phyloP scores from a whole-genome alignment of 345 rosid species.

The Leavenworthia alabamica region DNA sequence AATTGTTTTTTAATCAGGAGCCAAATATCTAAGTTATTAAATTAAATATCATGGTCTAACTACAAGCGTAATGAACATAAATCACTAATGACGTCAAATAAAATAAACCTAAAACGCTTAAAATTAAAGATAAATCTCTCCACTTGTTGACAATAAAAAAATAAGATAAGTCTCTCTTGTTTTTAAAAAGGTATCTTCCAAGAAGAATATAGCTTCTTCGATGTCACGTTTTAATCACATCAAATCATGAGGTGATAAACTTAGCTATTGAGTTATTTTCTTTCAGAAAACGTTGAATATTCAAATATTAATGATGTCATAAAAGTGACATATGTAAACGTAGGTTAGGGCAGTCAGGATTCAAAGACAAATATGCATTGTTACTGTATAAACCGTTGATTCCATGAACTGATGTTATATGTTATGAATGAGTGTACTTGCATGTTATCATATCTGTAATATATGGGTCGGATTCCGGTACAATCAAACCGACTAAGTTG shows the following conservation, averaged over 20 bases:
- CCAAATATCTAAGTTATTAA: background rate
- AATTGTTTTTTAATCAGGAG: conserved; percentile 3
- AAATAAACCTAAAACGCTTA: background rate
- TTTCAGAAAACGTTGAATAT: background rate
- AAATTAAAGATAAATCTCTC: background rate
- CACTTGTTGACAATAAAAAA: background rate
- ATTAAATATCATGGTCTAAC: background rate
- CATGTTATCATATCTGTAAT: background rate
- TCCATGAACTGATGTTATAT: background rate
- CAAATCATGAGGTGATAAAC: conserved; percentile 11
- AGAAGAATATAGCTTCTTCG: background rate
- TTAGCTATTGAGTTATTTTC: background rate
- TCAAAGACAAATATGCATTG: background rate
- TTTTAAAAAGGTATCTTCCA: background rate
- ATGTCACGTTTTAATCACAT: conserved; percentile 22
- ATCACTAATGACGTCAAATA: conserved; percentile 1
- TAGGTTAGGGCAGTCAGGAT: background rate
- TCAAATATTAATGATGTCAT: conserved; percentile 17
- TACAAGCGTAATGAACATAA: conserved; percentile 11
- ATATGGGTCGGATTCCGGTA: background rate
- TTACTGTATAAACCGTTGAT: background rate
- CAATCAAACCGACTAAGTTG: background rate
- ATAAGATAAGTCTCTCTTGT: conserved; percentile 1
- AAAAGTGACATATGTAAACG: background rate
- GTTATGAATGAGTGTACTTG: background rate